Evolutionary conservation across 305 asterid genomes (phyloP).

Genomic region (Fraxinus paxiana): DNA sequence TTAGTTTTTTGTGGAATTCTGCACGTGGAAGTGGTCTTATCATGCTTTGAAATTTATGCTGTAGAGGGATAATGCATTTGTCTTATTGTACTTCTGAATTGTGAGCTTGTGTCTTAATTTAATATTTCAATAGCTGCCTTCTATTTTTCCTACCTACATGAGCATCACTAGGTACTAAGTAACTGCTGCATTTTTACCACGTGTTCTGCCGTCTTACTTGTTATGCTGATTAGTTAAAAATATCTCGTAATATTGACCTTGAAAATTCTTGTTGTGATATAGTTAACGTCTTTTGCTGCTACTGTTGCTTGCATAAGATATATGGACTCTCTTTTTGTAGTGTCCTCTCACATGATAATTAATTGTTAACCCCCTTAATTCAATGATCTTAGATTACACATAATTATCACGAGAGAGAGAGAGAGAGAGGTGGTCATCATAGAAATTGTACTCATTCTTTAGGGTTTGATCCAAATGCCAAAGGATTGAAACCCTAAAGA

Average conservation of each 20-base stretch:
- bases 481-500: conserved; percentile 28
- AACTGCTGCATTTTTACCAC: neutral
- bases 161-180: neutral
- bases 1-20: neutral
- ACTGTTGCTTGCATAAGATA: neutral
- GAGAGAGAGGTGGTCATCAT: neutral
- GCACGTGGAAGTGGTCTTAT: neutral
- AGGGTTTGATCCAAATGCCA: conserved; percentile 36
- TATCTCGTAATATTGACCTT: neutral
- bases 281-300: neutral
- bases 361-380: neutral
- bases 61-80: neutral
- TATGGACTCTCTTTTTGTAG: neutral
- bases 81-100: neutral
- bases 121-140: neutral
- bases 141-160: neutral
- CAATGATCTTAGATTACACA: neutral
- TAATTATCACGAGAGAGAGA: neutral
- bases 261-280: neutral
- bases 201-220: neutral
- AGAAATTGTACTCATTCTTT: conserved; percentile 28
- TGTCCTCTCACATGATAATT: neutral
- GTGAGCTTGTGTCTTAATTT: neutral
- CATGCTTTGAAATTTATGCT: neutral
- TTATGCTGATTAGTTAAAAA: neutral